Percentiles rank a stretch among this genome's conserved stretches.
These are phyloP conservation scores for Hymenoscyphus salicellus DNA, from an alignment of 2,329 filamentous ascomycete genomes.

Conservation along the genomic window DNA sequence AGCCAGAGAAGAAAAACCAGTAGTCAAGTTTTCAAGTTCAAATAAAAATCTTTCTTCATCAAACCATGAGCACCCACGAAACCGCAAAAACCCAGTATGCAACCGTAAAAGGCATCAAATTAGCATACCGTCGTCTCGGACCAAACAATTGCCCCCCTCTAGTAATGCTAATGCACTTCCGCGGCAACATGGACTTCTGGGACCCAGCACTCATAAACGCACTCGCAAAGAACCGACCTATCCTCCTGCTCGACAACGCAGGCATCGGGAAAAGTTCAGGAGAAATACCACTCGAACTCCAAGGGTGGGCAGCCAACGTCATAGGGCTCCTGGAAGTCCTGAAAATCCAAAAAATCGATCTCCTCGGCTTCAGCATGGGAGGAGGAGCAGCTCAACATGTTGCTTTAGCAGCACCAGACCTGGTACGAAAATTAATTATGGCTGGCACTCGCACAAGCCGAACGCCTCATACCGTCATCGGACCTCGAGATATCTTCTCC, in stretches of 20 bases:
- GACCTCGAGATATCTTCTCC: constrained; percentile 37
- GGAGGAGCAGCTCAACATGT: constrained; percentile 36
- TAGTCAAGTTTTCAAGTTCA: neutral
- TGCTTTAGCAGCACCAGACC: constrained; percentile 30
- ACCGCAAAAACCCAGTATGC: constrained; percentile 27
- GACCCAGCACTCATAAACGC: constrained; percentile 37
- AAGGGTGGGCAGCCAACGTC: constrained; percentile 33
- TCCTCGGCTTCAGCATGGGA: constrained; percentile 41
- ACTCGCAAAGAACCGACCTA: constrained; percentile 32
- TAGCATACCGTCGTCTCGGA: constrained; percentile 30
- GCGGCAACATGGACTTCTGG: constrained; percentile 33
- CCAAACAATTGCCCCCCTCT: constrained; percentile 24
- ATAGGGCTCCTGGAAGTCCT: constrained; percentile 34
- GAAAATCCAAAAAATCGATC: constrained; percentile 33
- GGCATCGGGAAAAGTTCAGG: constrained; percentile 38
- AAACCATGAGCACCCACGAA: constrained; percentile 28
- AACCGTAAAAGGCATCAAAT: constrained; percentile 23
- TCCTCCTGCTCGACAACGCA: constrained; percentile 39
- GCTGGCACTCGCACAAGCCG: constrained; percentile 30
- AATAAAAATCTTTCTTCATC: neutral
- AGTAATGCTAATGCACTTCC: constrained; percentile 32
- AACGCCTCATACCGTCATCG: constrained; percentile 28
- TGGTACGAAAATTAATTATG: constrained; percentile 34
- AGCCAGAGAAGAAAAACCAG: neutral
- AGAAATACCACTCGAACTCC: constrained; percentile 31